Evolutionary conservation across 192 early-diverging fungal genomes (phyloP), one percentile per base, ranked within the genome.

Genomic region (Backusella macrospora): DNA sequence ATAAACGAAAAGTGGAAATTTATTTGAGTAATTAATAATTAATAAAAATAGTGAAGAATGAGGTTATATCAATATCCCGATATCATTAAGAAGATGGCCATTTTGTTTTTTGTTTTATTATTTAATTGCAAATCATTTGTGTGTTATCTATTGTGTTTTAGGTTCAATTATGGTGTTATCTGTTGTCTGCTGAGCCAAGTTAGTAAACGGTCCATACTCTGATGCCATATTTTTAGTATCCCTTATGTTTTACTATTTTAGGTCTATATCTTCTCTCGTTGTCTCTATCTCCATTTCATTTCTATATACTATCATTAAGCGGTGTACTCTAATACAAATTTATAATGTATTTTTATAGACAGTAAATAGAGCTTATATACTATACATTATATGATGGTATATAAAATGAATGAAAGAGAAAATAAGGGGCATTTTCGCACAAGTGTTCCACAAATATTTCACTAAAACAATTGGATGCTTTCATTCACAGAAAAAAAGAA

Each of bases 81-180:
- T 59, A 59, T 59, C 4, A 59, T 59, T 59, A 18, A 59, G 4
- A 59, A 59, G 52, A 59, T 59, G 26, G 52, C 21, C 21, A 59
- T 59, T 59, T 49, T 15, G 5, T 49, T 59, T 15, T 18, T 59
- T 4, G 5, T 59, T 13, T 49, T 18, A 59, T 59, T 23, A 59
- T 59, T 59, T 9, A 10, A 59, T 23, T 34, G 29, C 2, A 34
- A 34, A 34, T 34, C 29, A 59, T 9, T 59, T 59, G 26, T 26
- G 52, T 59, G 26, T 23, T 26, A 59, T 59, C 23, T 59, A 59
- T 59, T 59, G 52, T 59, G 52, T 59, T 59, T 59, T 59, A 59
- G 52, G 26, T 59, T 59, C 26, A 13, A 21, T 59, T 59, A 59
- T 59, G 52, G 52, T 59, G 52, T 26, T 59, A 59, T 59, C 18